Conservation (phyloP, 805 yeast genomes). For the Kuraishia piskuri region DNA sequence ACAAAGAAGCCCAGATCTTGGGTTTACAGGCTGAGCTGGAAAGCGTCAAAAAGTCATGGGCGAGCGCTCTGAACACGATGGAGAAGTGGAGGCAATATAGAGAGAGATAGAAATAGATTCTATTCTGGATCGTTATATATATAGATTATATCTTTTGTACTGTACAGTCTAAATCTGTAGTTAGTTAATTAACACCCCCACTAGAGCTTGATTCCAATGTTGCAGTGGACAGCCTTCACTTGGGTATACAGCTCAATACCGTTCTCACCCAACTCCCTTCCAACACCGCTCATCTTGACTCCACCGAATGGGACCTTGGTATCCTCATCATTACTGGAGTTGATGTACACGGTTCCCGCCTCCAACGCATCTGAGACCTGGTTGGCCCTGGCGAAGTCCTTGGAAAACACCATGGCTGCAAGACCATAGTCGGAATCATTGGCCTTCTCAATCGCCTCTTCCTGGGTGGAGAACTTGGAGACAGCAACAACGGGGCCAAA, state of each 20-base stretch:
- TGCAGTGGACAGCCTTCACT: conserved; percentile 58
- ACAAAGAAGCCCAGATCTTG: conserved; percentile 7
- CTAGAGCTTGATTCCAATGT: conserved; percentile 34
- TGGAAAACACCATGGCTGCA: conserved; percentile 75
- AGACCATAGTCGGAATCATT: conserved; percentile 72
- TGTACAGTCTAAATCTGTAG: conserved; percentile 1
- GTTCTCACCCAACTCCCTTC: conserved; percentile 72
- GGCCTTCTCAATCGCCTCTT: conserved; percentile 61
- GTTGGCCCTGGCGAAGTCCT: conserved; percentile 59
- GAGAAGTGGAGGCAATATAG: conserved; percentile 17
- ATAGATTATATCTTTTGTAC: no score
- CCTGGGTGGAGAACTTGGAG: conserved; percentile 55
- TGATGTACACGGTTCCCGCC: conserved; percentile 66
- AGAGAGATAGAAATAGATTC: conserved; percentile 1
- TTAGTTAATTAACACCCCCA: not conserved
- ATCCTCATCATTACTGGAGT: conserved; percentile 60
- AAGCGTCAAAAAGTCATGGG: conserved; percentile 15
- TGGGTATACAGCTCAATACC: conserved; percentile 68
- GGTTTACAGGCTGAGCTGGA: conserved; percentile 11
- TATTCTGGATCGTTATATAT: no score
- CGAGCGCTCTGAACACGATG: conserved; percentile 16
- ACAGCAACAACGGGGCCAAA: conserved; percentile 81
- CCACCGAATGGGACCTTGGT: conserved; percentile 74
- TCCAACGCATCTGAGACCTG: conserved; percentile 48
- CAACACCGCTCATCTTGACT: conserved; percentile 69